These are phyloP conservation scores for Sporisorium sorghi DNA, from an alignment of 1,284 basidiomycete species.

Conservation along the genomic window DNA sequence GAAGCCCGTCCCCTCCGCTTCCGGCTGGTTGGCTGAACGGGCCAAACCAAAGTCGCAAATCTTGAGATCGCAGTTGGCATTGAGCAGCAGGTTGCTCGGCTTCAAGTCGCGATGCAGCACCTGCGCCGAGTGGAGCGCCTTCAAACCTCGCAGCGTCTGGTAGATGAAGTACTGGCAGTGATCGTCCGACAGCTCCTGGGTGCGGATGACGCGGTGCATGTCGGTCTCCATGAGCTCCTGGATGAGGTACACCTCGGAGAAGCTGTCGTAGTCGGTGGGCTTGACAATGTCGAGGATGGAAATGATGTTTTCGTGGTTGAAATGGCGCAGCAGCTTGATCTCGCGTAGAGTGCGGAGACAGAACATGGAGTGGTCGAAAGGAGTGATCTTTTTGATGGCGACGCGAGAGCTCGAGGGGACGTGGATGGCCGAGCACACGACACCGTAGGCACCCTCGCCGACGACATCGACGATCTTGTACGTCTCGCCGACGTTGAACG, in stretches of 20 bases:
- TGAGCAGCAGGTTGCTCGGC: constrained; percentile 65
- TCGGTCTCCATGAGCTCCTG: constrained; percentile 70
- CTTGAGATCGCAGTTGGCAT: constrained; percentile 68
- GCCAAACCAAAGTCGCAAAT: constrained; percentile 70
- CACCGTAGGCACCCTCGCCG: constrained; percentile 72
- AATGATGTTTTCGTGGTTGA: constrained; percentile 68
- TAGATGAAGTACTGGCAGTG: constrained; percentile 97
- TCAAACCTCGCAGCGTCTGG: constrained; percentile 73
- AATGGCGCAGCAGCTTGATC: constrained; percentile 68
- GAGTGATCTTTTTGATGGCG: constrained; percentile 71
- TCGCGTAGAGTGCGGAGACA: constrained; percentile 67
- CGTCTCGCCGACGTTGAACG: constrained; percentile 57
- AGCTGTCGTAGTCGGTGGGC: constrained; percentile 77
- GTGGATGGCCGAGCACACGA: constrained; percentile 71
- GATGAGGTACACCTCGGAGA: constrained; percentile 93
- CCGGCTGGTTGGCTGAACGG: constrained; percentile 65
- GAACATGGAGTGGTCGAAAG: constrained; percentile 69
- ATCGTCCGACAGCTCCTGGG: constrained; percentile 74
- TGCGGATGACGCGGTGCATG: constrained; percentile 69
- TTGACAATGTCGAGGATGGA: constrained; percentile 62
- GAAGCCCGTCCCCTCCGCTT: constrained; percentile 66
- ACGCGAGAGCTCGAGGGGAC: constrained; percentile 66
- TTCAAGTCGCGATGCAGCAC: constrained; percentile 68
- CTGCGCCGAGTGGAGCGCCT: constrained; percentile 68
- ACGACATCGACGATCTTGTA: constrained; percentile 70